phyloP scores from a whole-genome alignment of 176 grass and related monocot genomes.

The Aechmea fasciata region DNA sequence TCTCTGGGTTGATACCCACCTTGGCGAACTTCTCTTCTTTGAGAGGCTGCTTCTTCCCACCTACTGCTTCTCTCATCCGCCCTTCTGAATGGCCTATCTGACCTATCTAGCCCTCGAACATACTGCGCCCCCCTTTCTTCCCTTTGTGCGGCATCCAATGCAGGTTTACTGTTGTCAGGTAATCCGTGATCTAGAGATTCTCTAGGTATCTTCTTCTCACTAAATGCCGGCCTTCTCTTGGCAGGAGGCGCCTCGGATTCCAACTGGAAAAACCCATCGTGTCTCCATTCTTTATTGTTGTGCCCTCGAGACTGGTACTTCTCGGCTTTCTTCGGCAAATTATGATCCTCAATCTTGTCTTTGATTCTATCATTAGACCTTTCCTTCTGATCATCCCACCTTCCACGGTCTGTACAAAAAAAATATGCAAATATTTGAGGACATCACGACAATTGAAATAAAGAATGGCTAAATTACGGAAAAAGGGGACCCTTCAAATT shows the following conservation, averaged over 20 bases:
- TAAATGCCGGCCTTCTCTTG: slow-evolving; percentile 47
- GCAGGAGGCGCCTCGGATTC: slow-evolving; percentile 29
- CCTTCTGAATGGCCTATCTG: slow-evolving; percentile 16
- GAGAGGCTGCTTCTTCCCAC: slow-evolving; percentile 35
- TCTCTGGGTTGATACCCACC: slow-evolving; percentile 45
- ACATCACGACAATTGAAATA: not conserved
- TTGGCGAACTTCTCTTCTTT: slow-evolving; percentile 37
- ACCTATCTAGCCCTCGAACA: slow-evolving; percentile 21
- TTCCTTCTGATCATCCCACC: slow-evolving; percentile 43
- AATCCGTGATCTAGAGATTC: slow-evolving; percentile 22
- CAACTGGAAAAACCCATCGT: slow-evolving; percentile 64
- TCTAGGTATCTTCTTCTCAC: slow-evolving; percentile 31
- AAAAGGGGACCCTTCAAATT: no score
- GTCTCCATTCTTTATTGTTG: slow-evolving; percentile 39
- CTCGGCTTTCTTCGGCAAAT: slow-evolving; percentile 27
- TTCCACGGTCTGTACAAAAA: slow-evolving; percentile 41
- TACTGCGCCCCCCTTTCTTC: slow-evolving; percentile 43
- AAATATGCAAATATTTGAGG: not conserved
- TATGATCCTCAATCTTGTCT: slow-evolving; percentile 16
- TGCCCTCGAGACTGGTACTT: slow-evolving; percentile 23
- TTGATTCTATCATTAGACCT: slow-evolving; percentile 27
- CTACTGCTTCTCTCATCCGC: slow-evolving; percentile 37
- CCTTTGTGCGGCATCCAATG: slow-evolving; percentile 25
- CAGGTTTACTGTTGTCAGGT: slow-evolving; percentile 30
- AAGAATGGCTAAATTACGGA: not conserved